Percentiles rank a stretch among this genome's conserved stretches.
These are phyloP conservation scores for Blastobotrys arbuscula DNA, from an alignment of 1,139 yeast species.

Conservation along the genomic window DNA sequence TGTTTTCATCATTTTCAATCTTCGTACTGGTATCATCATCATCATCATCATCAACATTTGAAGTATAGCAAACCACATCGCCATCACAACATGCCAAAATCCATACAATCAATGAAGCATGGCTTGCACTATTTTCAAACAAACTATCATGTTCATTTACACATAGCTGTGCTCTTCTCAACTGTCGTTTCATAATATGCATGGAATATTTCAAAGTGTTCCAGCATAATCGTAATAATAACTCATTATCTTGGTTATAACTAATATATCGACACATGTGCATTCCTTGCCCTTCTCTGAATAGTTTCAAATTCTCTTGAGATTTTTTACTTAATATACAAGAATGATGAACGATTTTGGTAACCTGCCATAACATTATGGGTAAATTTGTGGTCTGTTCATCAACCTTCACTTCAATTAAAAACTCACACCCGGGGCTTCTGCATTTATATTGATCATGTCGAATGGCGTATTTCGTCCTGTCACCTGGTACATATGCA, in stretches of 20 bases:
- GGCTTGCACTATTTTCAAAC: background rate
- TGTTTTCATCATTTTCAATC: background rate
- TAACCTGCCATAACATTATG: constrained; percentile 8
- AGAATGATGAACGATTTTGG: background rate
- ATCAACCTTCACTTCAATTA: constrained; percentile 8
- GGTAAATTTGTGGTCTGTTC: constrained; percentile 7
- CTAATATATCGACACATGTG: constrained; percentile 9
- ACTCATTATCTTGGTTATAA: constrained; percentile 1
- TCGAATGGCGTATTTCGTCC: constrained; percentile 9
- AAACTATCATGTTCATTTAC: constrained; percentile 7
- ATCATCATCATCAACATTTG: no score
- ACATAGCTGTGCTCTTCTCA: constrained; percentile 9
- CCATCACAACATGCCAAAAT: background rate
- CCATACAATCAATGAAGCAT: constrained; percentile 1
- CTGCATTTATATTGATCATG: constrained; percentile 10
- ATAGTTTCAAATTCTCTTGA: constrained; percentile 9
- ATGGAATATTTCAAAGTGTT: constrained; percentile 10
- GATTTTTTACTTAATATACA: constrained; percentile 3
- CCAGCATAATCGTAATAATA: constrained; percentile 10
- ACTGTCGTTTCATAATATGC: constrained; percentile 11
- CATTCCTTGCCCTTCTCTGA: constrained; percentile 12
- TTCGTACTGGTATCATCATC: background rate
- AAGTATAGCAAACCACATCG: background rate
- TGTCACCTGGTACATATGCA: constrained; percentile 8
- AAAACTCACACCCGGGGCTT: constrained; percentile 8